Base-by-base conservation (phyloP, 169 alveolate species). In the Cryptosporidium ryanae region DNA sequence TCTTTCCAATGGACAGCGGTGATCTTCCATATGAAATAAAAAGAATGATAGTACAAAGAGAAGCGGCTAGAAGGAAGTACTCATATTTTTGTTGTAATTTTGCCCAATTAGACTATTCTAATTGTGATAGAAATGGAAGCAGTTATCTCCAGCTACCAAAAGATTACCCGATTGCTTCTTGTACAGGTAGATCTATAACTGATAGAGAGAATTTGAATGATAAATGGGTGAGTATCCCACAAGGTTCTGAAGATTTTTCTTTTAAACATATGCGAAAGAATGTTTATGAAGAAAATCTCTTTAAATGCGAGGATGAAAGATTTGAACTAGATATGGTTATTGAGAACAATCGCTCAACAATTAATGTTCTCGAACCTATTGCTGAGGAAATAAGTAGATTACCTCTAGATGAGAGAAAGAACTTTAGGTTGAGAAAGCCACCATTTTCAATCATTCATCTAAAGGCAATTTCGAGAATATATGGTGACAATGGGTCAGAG, bases 271-370 rank as follows among this genome's bases (percentile, higher is more conserved):
- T 92, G 93, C 67, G 93, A 55, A 94, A 93, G 82, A 94, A 93
- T 67, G 91, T 89, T 49, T 92, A 92, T 90, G 97, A 94, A 82
- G 97, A 94, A 44, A 90, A 76, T 54, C 90, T 94, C 43, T 94
- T 93, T 83, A 93, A 92, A 49, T 91, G 93, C 82, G 97, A 94
- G 84, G 97, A 94, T 82, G 95, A 94, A 64, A 90, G 96, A 83
- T 94, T 91, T 87, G 95, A 94, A 82, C 46, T 91, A 12, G 96
- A 93, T 81, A 91, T 90, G 90, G 91, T 70, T 5, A 92, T 93
- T 38, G 94, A 90, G 46, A 91, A 70, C 49, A 90, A 89, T 63
- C 70, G 90, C 34, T 90, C 90, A 48, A 91, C 94, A 23, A 81
- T 91, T 29, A 81, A 90, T 57, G 66, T 87, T 27, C 63, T 93